Evolutionary conservation across 192 early-diverging fungal genomes (phyloP).

Genomic region (Dissophora globulifera): DNA sequence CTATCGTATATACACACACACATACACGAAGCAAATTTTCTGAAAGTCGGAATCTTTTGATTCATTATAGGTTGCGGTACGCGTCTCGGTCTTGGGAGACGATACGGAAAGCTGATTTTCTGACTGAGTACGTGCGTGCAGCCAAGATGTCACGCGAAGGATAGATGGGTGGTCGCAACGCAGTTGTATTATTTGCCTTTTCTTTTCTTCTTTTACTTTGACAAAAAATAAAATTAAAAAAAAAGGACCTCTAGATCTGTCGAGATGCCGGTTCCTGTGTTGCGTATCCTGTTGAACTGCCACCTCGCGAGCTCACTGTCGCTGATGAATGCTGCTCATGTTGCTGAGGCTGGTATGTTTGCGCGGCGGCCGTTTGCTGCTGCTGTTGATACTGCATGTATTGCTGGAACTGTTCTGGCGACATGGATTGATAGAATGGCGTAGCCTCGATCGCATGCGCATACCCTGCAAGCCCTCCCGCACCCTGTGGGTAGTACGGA

Average conservation of each 20-base stretch:
- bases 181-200: too few relatives aligned
- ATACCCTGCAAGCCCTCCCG: conserved; percentile 35
- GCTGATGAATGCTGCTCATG: conserved; percentile 33
- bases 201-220: too few relatives aligned
- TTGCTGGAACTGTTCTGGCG: conserved; percentile 40
- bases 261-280: conserved; percentile 14
- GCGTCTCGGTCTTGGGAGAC: conserved; percentile 30
- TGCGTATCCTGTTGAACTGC: conserved; percentile 16
- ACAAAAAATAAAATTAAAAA: too few relatives aligned
- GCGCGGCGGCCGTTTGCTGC: conserved; percentile 10
- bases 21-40: too few relatives aligned
- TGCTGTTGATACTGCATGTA: conserved; percentile 44
- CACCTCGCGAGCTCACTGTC: conserved; percentile 17
- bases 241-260: conserved; percentile 1
- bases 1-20: too few relatives aligned
- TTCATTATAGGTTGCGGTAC: conserved; percentile 44
- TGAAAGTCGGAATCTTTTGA: too few relatives aligned
- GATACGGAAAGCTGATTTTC: conserved; percentile 37
- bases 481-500: conserved; percentile 35
- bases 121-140: conserved; percentile 27
- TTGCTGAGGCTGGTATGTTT: conserved; percentile 25
- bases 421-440: conserved; percentile 27
- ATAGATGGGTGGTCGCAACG: background rate
- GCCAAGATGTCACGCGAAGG: conserved; percentile 31
- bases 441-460: conserved; percentile 35